These are phyloP conservation scores for Candida railenensis DNA, from an alignment of 805 yeast genomes.

Conservation along the genomic window DNA sequence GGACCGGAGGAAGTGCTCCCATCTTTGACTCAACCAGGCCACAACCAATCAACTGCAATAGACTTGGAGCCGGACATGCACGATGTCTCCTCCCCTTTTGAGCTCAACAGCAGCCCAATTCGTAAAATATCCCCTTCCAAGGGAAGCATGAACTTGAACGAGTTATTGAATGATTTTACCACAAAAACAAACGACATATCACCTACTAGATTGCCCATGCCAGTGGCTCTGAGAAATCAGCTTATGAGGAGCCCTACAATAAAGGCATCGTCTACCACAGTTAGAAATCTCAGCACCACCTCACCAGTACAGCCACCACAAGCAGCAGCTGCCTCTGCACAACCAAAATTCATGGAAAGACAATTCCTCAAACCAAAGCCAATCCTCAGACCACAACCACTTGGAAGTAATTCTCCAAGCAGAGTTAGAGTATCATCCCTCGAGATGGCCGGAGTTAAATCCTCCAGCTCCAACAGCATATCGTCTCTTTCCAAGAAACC, in stretches of 20 bases:
- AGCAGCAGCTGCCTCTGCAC: constrained; percentile 20
- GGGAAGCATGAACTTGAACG: constrained; percentile 36
- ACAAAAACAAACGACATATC: constrained; percentile 1
- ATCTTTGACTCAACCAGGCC: neutral
- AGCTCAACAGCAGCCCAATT: constrained; percentile 16
- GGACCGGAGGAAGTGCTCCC: constrained; percentile 34
- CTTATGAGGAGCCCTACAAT: neutral
- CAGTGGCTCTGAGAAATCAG: neutral
- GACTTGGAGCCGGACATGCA: neutral
- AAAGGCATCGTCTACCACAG: neutral
- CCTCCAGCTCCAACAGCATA: constrained; percentile 5
- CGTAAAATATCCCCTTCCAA: constrained; percentile 41
- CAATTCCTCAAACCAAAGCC: constrained; percentile 11
- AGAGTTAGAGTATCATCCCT: constrained; percentile 25
- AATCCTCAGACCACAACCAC: constrained; percentile 1
- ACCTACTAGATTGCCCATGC: neutral
- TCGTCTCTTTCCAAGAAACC: constrained; percentile 8
- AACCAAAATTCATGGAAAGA: constrained; percentile 8
- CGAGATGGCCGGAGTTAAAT: constrained; percentile 36
- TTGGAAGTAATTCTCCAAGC: neutral
- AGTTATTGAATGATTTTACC: constrained; percentile 19
- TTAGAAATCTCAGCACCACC: neutral
- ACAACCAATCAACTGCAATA: neutral
- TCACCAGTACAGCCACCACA: neutral
- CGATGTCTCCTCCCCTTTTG: neutral